phyloP scores from a whole-genome alignment of 2,329 filamentous ascomycete species.

The Lachnellula hyalina region DNA sequence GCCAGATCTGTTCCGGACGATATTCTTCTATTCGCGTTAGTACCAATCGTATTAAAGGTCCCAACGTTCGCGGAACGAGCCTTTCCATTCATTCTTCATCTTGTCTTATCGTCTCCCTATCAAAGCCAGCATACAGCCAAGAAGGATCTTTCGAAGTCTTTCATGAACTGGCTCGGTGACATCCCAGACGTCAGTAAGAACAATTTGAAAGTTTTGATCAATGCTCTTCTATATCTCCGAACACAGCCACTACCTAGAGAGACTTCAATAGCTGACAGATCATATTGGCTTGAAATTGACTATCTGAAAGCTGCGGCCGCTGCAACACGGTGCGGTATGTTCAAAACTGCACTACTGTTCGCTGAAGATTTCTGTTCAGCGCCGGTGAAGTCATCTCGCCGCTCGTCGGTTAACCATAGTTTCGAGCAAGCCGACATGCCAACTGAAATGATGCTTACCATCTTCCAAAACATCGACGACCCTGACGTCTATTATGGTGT shows the following conservation, averaged over 20 bases:
- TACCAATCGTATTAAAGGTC: slow-evolving; percentile 59
- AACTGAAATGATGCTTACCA: slow-evolving; percentile 65
- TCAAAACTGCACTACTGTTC: slow-evolving; percentile 79
- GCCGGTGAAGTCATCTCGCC: slow-evolving; percentile 52
- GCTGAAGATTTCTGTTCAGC: slow-evolving; percentile 66
- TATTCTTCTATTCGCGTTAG: slow-evolving; percentile 63
- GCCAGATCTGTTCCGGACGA: slow-evolving; percentile 55
- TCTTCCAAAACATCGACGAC: slow-evolving; percentile 92
- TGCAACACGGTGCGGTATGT: slow-evolving; percentile 75
- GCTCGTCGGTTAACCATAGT: slow-evolving; percentile 55
- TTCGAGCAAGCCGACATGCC: slow-evolving; percentile 40
- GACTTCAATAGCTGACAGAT: slow-evolving; percentile 69
- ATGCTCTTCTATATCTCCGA: slow-evolving; percentile 80
- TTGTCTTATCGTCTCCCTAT: slow-evolving; percentile 67
- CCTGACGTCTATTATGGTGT: slow-evolving; percentile 95
- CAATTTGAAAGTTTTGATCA: slow-evolving; percentile 68
- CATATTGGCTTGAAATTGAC: slow-evolving; percentile 82
- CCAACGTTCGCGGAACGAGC: slow-evolving; percentile 66
- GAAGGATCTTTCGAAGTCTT: slow-evolving; percentile 57
- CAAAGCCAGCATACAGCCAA: slow-evolving; percentile 56
- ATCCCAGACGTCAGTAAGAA: slow-evolving; percentile 43
- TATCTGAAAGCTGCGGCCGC: slow-evolving; percentile 63
- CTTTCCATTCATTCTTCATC: slow-evolving; percentile 80
- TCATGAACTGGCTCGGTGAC: slow-evolving; percentile 58
- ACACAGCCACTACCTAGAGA: slow-evolving; percentile 73